Evolutionary conservation across 306 rosid species (phyloP), one percentile per base, ranked within the genome.

Genomic region (Rosa multiflora): DNA sequence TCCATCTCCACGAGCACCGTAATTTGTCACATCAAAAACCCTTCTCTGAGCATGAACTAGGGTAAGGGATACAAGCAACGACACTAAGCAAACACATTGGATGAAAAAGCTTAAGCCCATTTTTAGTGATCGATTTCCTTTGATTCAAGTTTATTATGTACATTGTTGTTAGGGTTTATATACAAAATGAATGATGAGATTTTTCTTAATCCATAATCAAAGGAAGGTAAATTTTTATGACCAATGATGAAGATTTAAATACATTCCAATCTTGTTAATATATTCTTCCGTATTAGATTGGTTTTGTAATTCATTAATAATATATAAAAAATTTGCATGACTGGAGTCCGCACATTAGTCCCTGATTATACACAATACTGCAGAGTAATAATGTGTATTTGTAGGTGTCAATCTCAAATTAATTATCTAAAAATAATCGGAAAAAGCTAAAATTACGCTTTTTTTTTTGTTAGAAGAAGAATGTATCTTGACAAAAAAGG

Each of bases 1-100:
- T 70, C 37, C 74, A 40, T 75, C 78, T 44, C 63, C 63, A 18
- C 8, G 9, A 5, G 78, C 86, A 42, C 83, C 83, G 11, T 39
- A 51, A 5, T 51, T 4, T 4, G n/a, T 0, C 9, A 78, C 78
- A 49, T 83, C 58, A 43, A 83, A 83, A 42, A 83, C 69, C 58
- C 48, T 37, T 67, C 0, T 20, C 62, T 23, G 53, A 4, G 78
- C 85, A 72, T 20, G 23, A 66, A 40, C 77, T 66, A 67, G 32
- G 11, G 37, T 32, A 43, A 66, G 32, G 37, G 21, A 6, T 11
- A 53, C 39, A 3, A 76, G 12, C 9, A 48, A 63, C 1, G 48
- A 23, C 47, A 76, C 21, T 20, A 64, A 6, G 64, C 62, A 76
- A 62, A 53, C 21, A 5, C n/a, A 66, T 3, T 11, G 61, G 26